These are phyloP conservation scores for Limnanthes douglasii DNA, from an alignment of 345 rosid species.

Conservation along the genomic window DNA sequence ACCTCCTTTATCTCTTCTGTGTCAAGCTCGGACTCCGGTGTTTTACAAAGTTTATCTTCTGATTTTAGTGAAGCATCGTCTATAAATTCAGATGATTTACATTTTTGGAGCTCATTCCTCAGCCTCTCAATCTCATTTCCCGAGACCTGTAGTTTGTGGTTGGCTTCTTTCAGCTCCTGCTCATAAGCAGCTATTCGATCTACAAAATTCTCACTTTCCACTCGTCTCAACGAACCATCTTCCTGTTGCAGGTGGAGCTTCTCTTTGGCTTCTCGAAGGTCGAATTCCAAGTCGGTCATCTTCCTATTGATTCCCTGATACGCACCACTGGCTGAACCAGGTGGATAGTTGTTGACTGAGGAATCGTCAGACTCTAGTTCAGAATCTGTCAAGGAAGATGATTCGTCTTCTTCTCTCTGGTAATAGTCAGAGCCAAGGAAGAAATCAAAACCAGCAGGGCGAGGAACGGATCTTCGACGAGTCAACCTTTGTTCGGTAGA, in stretches of 20 bases:
- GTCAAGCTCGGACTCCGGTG: constrained; percentile 11
- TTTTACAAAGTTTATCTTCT: constrained; percentile 10
- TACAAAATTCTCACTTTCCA: constrained; percentile 10
- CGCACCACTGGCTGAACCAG: constrained; percentile 24
- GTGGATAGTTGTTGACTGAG: constrained; percentile 40
- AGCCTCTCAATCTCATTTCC: constrained; percentile 36
- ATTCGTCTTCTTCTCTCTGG: constrained; percentile 46
- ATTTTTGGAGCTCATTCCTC: constrained; percentile 37
- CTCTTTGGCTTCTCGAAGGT: constrained; percentile 34
- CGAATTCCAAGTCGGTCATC: constrained; percentile 38
- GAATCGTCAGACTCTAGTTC: constrained; percentile 47
- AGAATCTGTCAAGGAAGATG: constrained; percentile 47
- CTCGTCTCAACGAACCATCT: constrained; percentile 12
- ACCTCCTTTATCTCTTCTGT: constrained; percentile 11
- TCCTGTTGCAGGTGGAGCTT: constrained; percentile 33
- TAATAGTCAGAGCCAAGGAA: constrained; percentile 25
- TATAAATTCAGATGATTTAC: constrained; percentile 6
- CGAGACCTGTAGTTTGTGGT: constrained; percentile 26
- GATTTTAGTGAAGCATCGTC: constrained; percentile 3
- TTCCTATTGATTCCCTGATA: constrained; percentile 29
- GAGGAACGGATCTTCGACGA: constrained; percentile 22
- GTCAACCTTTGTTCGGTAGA: constrained; percentile 30
- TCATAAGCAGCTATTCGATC: constrained; percentile 28
- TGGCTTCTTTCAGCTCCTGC: constrained; percentile 36
- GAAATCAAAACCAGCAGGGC: constrained; percentile 29